Conservation (phyloP, 441 rosid species). For the Dalechampia spathulata region DNA sequence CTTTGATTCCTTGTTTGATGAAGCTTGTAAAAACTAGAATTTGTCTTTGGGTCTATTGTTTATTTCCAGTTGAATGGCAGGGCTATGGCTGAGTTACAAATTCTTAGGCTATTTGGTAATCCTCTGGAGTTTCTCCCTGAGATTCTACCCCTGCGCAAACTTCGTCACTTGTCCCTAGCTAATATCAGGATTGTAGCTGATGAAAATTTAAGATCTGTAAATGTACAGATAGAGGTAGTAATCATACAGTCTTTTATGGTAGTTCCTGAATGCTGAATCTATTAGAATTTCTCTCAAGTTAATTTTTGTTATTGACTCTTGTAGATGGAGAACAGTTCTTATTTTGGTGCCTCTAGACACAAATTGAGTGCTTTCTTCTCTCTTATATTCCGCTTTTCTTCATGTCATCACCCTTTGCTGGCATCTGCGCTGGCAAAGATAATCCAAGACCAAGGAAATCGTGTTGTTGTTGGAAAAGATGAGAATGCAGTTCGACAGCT, state of each 20-base stretch:
- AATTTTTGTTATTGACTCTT: conserved; percentile 16
- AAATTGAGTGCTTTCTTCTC: conserved; percentile 97
- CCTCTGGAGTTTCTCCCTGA: conserved; percentile 99
- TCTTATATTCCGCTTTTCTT: conserved; percentile 94
- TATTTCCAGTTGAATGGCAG: conserved; percentile 49
- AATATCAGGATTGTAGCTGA: conserved; percentile 86
- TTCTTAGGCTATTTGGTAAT: conserved; percentile 88
- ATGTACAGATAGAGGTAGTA: conserved; percentile 84
- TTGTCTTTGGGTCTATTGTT: conserved; percentile 30
- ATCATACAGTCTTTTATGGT: conserved; percentile 9
- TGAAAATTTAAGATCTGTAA: conserved; percentile 85
- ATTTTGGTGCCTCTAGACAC: conserved; percentile 91
- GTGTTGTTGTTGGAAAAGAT: conserved; percentile 86
- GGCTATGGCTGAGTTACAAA: conserved; percentile 80
- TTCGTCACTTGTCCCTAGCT: conserved; percentile 87
- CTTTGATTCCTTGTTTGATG: conserved; percentile 7
- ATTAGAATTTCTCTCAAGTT: not conserved
- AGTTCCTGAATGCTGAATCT: conserved; percentile 3
- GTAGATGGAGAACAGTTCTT: conserved; percentile 90
- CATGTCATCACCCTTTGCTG: conserved; percentile 95
- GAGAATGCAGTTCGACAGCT: conserved; percentile 98
- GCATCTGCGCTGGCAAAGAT: conserved; percentile 97
- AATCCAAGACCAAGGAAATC: conserved; percentile 91
- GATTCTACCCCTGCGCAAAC: conserved; percentile 80
- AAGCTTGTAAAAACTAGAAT: conserved; percentile 11